A percentile compares a stretch with the other conserved stretches of the same genome.
Conservation (phyloP, 768 basidiomycete genomes). For the Boletus bicolor region DNA sequence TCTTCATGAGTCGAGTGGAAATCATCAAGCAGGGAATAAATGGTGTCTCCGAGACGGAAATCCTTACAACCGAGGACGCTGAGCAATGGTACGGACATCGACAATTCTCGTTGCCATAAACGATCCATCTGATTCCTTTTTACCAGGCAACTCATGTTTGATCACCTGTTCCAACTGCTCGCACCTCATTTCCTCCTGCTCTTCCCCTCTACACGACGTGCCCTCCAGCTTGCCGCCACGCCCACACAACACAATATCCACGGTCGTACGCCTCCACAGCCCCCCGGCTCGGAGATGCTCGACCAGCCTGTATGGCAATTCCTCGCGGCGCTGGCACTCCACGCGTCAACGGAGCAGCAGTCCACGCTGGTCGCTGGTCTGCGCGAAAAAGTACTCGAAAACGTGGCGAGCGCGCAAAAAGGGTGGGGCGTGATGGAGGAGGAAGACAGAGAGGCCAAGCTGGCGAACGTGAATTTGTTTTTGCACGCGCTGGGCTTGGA, state of each 20-base stretch:
- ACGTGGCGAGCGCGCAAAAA: constrained; percentile 75
- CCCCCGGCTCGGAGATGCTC: constrained; percentile 48
- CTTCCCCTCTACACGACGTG: constrained; percentile 86
- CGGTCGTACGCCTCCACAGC: constrained; percentile 68
- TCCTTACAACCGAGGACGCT: constrained; percentile 68
- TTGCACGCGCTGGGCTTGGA: constrained; percentile 75
- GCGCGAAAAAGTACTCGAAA: constrained; percentile 92
- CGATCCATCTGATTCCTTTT: constrained; percentile 9
- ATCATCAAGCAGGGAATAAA: constrained; percentile 75
- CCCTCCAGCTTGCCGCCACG: constrained; percentile 38
- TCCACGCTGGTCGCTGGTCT: constrained; percentile 79
- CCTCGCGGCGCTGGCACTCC: constrained; percentile 83
- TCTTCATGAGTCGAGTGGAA: constrained; percentile 91
- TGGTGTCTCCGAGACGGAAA: constrained; percentile 51
- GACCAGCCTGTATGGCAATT: constrained; percentile 97
- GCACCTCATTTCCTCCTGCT: constrained; percentile 71
- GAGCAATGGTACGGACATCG: constrained; percentile 66
- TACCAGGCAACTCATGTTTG: constrained; percentile 80
- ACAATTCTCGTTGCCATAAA: background rate
- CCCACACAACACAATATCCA: constrained; percentile 34
- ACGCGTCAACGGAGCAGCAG: constrained; percentile 84
- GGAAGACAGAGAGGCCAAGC: constrained; percentile 70
- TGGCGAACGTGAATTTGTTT: constrained; percentile 92
- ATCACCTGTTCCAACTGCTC: constrained; percentile 80
- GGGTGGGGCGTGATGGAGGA: constrained; percentile 64